A percentile compares a stretch with the other conserved stretches of the same genome.
These are phyloP conservation scores for Prunus salicina DNA, from an alignment of 306 rosid species.

Conservation along the genomic window DNA sequence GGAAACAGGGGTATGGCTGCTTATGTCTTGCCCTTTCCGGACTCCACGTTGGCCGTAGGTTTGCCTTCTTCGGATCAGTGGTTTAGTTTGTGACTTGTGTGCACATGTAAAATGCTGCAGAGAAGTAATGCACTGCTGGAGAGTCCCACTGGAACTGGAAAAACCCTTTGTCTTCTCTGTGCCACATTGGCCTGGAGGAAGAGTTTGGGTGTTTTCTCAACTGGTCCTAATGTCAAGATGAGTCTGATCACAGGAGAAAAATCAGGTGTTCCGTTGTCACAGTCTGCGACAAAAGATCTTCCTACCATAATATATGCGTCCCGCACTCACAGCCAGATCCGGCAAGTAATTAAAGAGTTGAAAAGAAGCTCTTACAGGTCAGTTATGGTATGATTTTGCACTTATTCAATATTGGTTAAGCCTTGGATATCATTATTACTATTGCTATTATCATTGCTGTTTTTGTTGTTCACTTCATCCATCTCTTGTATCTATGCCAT, in stretches of 20 bases:
- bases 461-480: neutral
- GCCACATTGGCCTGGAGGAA: constrained; percentile 95
- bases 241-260: constrained; percentile 39
- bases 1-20: neutral
- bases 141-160: constrained; percentile 99
- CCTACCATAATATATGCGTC: constrained; percentile 78
- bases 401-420: neutral
- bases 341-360: constrained; percentile 88
- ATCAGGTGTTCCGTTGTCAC: constrained; percentile 35
- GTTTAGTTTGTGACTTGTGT: constrained; percentile 7
- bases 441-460: neutral
- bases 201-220: constrained; percentile 76
- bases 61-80: neutral
- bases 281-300: constrained; percentile 33
- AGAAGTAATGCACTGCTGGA: constrained; percentile 81
- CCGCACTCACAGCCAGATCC: constrained; percentile 98
- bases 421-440: neutral
- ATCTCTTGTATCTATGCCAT: neutral
- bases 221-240: constrained; percentile 42
- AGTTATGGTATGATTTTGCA: constrained; percentile 8
- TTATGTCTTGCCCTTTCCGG: neutral
- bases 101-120: constrained; percentile 39
- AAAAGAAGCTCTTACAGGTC: constrained; percentile 86
- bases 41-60: neutral
- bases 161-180: constrained; percentile 91